Evolutionary conservation across 352 stramenopile genomes (phyloP).

Genomic region (Phytophthora fragariae): DNA sequence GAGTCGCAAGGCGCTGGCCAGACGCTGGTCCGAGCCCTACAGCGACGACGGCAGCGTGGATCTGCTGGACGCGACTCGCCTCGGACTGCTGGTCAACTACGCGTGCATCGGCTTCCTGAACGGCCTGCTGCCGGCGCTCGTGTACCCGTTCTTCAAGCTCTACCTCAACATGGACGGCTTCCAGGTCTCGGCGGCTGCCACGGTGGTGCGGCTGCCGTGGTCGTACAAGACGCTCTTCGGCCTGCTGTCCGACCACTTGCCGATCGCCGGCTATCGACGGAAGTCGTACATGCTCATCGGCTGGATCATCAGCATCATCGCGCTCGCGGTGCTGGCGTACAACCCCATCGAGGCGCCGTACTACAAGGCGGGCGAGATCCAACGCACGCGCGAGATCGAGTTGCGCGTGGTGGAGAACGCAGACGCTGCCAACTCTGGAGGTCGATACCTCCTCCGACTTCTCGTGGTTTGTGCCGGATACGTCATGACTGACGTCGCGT

Average conservation of each 20-base stretch:
- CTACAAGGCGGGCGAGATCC: constrained; percentile 62
- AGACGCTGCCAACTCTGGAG: constrained; percentile 51
- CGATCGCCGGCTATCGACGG: constrained; percentile 67
- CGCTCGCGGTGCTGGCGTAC: constrained; percentile 50
- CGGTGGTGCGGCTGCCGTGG: constrained; percentile 73
- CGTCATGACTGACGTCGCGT: constrained; percentile 74
- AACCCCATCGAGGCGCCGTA: constrained; percentile 59
- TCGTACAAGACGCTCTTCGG: constrained; percentile 86
- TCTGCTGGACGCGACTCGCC: constrained; percentile 47
- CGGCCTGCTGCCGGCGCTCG: constrained; percentile 64
- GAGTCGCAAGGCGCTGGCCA: constrained; percentile 47
- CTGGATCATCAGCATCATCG: constrained; percentile 58
- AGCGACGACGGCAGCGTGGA: constrained; percentile 51
- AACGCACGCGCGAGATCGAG: constrained; percentile 53
- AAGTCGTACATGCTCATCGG: constrained; percentile 82
- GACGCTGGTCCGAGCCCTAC: constrained; percentile 50
- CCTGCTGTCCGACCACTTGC: constrained; percentile 69
- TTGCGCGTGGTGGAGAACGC: constrained; percentile 56
- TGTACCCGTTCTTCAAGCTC: constrained; percentile 82
- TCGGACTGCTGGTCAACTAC: constrained; percentile 77
- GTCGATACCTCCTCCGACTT: constrained; percentile 66
- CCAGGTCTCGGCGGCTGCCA: constrained; percentile 57
- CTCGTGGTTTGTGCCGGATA: constrained; percentile 68
- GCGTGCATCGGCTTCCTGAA: constrained; percentile 78
- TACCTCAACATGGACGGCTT: constrained; percentile 84